phyloP scores from a whole-genome alignment of 164 flowering plant species.

The Platanus orientalis region DNA sequence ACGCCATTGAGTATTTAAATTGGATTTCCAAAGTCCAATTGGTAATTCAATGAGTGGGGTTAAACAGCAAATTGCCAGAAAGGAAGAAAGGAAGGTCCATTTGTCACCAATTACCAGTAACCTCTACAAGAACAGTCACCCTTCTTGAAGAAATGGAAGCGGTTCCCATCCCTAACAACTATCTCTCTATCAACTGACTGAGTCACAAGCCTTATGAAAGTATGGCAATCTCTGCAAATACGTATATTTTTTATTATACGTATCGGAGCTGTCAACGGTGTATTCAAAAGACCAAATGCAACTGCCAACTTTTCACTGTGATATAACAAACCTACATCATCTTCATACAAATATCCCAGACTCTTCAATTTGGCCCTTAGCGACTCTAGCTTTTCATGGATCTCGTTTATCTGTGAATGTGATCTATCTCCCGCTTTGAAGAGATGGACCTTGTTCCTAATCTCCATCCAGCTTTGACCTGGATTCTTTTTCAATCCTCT shows the following conservation, averaged over 20 bases:
- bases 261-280: conserved; percentile 32
- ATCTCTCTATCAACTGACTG: conserved; percentile 29
- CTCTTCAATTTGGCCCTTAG: conserved; percentile 18
- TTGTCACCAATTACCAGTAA: conserved; percentile 23
- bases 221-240: conserved; percentile 46
- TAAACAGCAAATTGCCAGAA: too few relatives aligned
- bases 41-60: too few relatives aligned
- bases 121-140: conserved; percentile 47
- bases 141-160: conserved; percentile 40
- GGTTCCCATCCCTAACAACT: conserved; percentile 43
- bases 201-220: conserved; percentile 29
- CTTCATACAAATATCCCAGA: conserved; percentile 17
- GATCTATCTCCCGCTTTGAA: conserved; percentile 36
- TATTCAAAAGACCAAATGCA: conserved; percentile 42
- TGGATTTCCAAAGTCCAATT: too few relatives aligned
- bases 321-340: conserved; percentile 17
- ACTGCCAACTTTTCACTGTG: conserved; percentile 55
- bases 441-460: conserved; percentile 27
- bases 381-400: conserved; percentile 29
- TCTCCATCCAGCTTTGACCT: conserved; percentile 45
- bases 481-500: conserved; percentile 41
- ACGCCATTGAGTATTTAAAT: too few relatives aligned
- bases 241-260: conserved; percentile 39
- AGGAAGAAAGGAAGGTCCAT: too few relatives aligned
- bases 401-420: conserved; percentile 29